Conservation (phyloP, 2,329 filamentous ascomycete genomes). For the Hirsutella rhossiliensis region DNA sequence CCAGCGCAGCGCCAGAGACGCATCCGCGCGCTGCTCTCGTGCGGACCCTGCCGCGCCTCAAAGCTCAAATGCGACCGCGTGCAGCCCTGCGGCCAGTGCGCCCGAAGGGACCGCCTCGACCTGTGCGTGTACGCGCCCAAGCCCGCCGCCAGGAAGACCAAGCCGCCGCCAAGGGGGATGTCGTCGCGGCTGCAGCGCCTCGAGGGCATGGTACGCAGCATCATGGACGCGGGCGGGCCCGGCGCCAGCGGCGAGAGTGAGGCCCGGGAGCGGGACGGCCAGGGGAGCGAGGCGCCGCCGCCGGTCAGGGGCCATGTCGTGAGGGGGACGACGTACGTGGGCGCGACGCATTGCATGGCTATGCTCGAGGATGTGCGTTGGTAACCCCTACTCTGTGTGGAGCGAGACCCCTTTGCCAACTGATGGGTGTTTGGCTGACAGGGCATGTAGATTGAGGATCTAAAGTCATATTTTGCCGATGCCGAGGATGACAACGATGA, state of each 20-base stretch:
- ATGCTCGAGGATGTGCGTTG: slow-evolving; percentile 45
- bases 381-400: background rate
- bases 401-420: background rate
- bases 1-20: slow-evolving; percentile 25
- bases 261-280: background rate
- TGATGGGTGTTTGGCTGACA: slow-evolving; percentile 2
- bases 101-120: slow-evolving; percentile 33
- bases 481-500: slow-evolving; percentile 22
- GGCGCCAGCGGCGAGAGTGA: background rate
- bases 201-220: slow-evolving; percentile 44
- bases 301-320: slow-evolving; percentile 29
- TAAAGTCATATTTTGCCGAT: slow-evolving; percentile 45
- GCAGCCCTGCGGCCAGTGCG: slow-evolving; percentile 39
- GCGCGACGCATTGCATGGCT: slow-evolving; percentile 48
- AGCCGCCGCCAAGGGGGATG: slow-evolving; percentile 35
- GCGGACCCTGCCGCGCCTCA: slow-evolving; percentile 37
- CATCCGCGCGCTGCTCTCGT: slow-evolving; percentile 37
- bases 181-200: slow-evolving; percentile 40
- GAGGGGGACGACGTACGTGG: slow-evolving; percentile 38
- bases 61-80: slow-evolving; percentile 46
- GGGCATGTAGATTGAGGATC: slow-evolving; percentile 38
- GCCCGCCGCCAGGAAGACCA: slow-evolving; percentile 22
- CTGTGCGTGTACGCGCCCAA: slow-evolving; percentile 37
- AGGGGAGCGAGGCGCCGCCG: slow-evolving; percentile 10
- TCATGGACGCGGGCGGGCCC: slow-evolving; percentile 29